phyloP scores from a whole-genome alignment of 2,329 filamentous ascomycete genomes.

The Fusarium sp. region DNA sequence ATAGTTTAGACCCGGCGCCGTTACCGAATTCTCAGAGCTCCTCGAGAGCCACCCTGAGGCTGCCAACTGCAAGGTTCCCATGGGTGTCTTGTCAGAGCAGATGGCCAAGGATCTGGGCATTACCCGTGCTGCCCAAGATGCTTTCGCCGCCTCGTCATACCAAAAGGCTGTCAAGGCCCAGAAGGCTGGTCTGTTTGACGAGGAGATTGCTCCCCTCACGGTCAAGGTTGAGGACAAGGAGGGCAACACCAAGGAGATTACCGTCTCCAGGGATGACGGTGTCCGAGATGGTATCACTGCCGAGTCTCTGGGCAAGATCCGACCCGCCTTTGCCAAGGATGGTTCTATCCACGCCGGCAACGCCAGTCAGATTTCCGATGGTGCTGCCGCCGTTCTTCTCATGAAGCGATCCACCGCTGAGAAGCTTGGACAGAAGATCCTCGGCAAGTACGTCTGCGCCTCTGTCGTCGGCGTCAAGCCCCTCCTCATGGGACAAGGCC shows the following conservation, averaged over 20 bases:
- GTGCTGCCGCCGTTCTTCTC: constrained; percentile 90
- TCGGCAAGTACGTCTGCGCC: constrained; percentile 90
- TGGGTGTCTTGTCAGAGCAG: constrained; percentile 91
- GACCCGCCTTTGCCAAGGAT: constrained; percentile 86
- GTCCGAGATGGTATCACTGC: constrained; percentile 83
- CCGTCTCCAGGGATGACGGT: constrained; percentile 86
- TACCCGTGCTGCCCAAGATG: constrained; percentile 77
- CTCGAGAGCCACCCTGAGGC: constrained; percentile 82
- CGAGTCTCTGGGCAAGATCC: constrained; percentile 90
- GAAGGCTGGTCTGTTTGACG: constrained; percentile 85
- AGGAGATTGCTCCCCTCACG: constrained; percentile 87
- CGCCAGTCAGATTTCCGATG: constrained; percentile 93
- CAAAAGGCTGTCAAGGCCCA: constrained; percentile 89
- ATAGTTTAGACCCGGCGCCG: constrained; percentile 72
- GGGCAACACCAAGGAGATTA: constrained; percentile 82
- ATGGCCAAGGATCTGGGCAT: constrained; percentile 90
- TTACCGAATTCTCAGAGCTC: constrained; percentile 90
- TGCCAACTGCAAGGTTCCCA: constrained; percentile 96
- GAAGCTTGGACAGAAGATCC: constrained; percentile 82
- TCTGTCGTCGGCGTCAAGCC: constrained; percentile 89
- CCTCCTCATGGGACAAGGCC: constrained; percentile 93
- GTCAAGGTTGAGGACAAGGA: constrained; percentile 92
- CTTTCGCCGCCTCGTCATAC: constrained; percentile 93
- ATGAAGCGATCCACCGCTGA: constrained; percentile 95
- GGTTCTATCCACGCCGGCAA: constrained; percentile 97